Percentiles rank a stretch among this genome's conserved stretches.
These are phyloP conservation scores for Thyridium curvatum DNA, from an alignment of 2,329 filamentous ascomycete species.

Conservation along the genomic window DNA sequence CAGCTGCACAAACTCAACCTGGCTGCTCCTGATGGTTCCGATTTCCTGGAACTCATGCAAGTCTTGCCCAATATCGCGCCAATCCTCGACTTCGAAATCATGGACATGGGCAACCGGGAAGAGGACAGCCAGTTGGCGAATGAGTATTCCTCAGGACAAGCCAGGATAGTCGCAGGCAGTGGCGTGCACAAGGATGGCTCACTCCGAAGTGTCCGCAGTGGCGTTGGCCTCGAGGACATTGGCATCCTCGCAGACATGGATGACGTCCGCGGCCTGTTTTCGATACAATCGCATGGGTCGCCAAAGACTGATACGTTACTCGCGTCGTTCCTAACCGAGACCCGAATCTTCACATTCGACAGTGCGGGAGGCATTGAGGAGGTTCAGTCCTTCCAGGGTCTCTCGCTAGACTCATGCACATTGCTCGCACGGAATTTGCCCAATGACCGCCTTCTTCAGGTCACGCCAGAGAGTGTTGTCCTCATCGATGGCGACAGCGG, in stretches of 20 bases:
- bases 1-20: constrained; percentile 68
- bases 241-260: constrained; percentile 76
- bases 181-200: constrained; percentile 86
- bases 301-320: constrained; percentile 63
- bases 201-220: constrained; percentile 83
- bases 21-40: constrained; percentile 18
- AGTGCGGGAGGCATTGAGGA: constrained; percentile 77
- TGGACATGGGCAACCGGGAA: constrained; percentile 88
- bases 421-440: constrained; percentile 63
- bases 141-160: constrained; percentile 91
- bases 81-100: constrained; percentile 85
- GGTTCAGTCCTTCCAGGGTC: constrained; percentile 65
- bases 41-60: constrained; percentile 58
- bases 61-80: constrained; percentile 81
- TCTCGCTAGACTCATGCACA: constrained; percentile 65
- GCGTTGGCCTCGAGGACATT: constrained; percentile 84
- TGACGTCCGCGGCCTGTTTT: constrained; percentile 67
- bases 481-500: constrained; percentile 57
- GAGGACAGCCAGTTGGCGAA: constrained; percentile 70
- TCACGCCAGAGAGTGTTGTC: constrained; percentile 58
- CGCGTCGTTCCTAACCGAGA: constrained; percentile 77
- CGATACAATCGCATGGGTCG: constrained; percentile 46
- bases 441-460: constrained; percentile 62
- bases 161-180: constrained; percentile 86
- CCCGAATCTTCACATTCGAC: constrained; percentile 74